Percentiles rank a stretch among this genome's conserved stretches.
Conservation (phyloP, 306 rosid species). For the Trifolium dubium region DNA sequence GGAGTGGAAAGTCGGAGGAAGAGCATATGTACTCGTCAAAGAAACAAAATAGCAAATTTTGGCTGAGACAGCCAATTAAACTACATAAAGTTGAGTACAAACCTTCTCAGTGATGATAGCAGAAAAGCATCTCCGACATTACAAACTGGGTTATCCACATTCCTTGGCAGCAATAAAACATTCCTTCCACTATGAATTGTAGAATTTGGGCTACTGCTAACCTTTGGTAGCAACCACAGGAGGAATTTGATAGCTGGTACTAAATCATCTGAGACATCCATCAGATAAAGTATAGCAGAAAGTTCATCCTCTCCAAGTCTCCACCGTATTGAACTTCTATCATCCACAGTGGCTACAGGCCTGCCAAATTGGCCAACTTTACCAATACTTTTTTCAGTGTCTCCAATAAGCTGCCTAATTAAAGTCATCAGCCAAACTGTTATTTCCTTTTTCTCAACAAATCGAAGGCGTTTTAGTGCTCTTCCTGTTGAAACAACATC, state of each 20-base stretch:
- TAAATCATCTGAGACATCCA: conserved; percentile 80
- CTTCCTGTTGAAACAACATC: conserved; percentile 78
- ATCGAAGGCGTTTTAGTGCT: conserved; percentile 63
- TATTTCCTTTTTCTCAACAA: conserved; percentile 73
- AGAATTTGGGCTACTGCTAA: conserved; percentile 60
- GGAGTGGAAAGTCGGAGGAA: neutral
- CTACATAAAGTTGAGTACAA: conserved; percentile 20
- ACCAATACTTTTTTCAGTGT: conserved; percentile 63
- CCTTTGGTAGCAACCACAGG: conserved; percentile 87
- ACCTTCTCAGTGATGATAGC: conserved; percentile 87
- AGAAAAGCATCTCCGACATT: conserved; percentile 86
- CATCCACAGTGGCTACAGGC: conserved; percentile 62
- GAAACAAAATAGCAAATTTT: conserved; percentile 6
- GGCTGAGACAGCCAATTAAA: conserved; percentile 5
- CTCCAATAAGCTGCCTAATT: conserved; percentile 74
- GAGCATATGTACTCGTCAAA: neutral
- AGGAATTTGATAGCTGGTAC: conserved; percentile 82
- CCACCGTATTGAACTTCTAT: conserved; percentile 68
- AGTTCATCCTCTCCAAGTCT: conserved; percentile 91
- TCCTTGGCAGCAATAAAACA: conserved; percentile 59
- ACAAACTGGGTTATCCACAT: conserved; percentile 74
- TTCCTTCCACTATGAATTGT: conserved; percentile 74
- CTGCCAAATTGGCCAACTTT: conserved; percentile 84
- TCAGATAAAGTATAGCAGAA: conserved; percentile 73
- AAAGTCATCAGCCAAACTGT: conserved; percentile 70